phyloP scores from a whole-genome alignment of 73 alveolate species.

The Urostyla sp. region DNA sequence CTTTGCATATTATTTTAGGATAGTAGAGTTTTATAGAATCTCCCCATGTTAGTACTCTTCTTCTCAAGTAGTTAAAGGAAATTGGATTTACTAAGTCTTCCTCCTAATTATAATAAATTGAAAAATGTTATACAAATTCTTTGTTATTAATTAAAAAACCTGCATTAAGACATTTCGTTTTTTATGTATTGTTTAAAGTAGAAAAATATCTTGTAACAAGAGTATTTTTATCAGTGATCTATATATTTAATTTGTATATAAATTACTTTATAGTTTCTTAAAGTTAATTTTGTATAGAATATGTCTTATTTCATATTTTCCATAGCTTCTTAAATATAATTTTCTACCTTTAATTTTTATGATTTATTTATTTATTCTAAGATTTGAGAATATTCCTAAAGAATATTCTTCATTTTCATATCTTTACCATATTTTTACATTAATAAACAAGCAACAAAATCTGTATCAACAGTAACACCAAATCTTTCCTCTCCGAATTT shows the following conservation, averaged over 20 bases:
- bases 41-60: constrained; percentile 79
- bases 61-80: constrained; percentile 75
- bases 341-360: constrained; percentile 65
- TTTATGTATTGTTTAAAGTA: constrained; percentile 69
- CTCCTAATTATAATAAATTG: constrained; percentile 11
- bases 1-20: constrained; percentile 57
- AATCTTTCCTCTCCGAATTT: constrained; percentile 72
- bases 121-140: constrained; percentile 62
- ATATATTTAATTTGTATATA: constrained; percentile 47
- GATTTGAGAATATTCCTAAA: constrained; percentile 56
- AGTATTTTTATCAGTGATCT: constrained; percentile 60
- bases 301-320: constrained; percentile 75
- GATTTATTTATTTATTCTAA: constrained; percentile 63
- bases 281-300: constrained; percentile 68
- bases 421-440: constrained; percentile 62
- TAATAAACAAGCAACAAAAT: constrained; percentile 70
- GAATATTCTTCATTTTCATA: constrained; percentile 57
- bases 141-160: constrained; percentile 79
- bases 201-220: constrained; percentile 76
- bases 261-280: constrained; percentile 71
- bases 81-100: constrained; percentile 73
- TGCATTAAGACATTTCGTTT: constrained; percentile 74
- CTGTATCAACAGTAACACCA: constrained; percentile 75
- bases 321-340: constrained; percentile 67
- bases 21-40: constrained; percentile 78